Conservation (phyloP, 2,329 filamentous ascomycete species). For the Paecilomyces sp. region DNA sequence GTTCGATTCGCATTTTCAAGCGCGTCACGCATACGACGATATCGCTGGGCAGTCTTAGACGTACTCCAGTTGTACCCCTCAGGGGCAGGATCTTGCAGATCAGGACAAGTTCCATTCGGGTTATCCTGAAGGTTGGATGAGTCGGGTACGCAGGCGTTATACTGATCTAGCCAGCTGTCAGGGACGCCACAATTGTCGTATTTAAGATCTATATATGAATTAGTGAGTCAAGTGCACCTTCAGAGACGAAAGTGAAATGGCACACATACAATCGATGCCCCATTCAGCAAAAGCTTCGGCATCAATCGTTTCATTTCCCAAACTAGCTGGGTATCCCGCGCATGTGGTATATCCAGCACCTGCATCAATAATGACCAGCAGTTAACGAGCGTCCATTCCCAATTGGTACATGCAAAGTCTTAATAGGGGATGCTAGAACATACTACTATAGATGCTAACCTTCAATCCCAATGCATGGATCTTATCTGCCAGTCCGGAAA, state of each 20-base stretch:
- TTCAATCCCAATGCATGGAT: conserved; percentile 54
- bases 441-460: conserved; percentile 55
- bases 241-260: neutral
- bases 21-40: conserved; percentile 46
- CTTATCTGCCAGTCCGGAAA: conserved; percentile 46
- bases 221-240: neutral
- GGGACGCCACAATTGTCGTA: conserved; percentile 51
- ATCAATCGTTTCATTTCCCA: conserved; percentile 52
- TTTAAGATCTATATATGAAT: conserved; percentile 39
- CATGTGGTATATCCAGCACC: conserved; percentile 40
- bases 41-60: conserved; percentile 43
- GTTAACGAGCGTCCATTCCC: too few relatives aligned
- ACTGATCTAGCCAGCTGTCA: conserved; percentile 30
- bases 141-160: conserved; percentile 36
- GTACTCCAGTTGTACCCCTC: conserved; percentile 45
- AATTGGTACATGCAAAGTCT: too few relatives aligned
- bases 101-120: conserved; percentile 37
- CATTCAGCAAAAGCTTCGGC: conserved; percentile 52
- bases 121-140: conserved; percentile 21
- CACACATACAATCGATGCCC: conserved; percentile 46
- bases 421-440: neutral
- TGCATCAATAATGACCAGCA: conserved; percentile 1
- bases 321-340: conserved; percentile 50
- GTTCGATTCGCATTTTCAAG: conserved; percentile 37
- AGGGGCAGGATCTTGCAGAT: conserved; percentile 30